Evolutionary conservation across 306 rosid genomes (phyloP), one percentile per base, ranked within the genome.

Genomic region (Citrullus colocynthis): DNA sequence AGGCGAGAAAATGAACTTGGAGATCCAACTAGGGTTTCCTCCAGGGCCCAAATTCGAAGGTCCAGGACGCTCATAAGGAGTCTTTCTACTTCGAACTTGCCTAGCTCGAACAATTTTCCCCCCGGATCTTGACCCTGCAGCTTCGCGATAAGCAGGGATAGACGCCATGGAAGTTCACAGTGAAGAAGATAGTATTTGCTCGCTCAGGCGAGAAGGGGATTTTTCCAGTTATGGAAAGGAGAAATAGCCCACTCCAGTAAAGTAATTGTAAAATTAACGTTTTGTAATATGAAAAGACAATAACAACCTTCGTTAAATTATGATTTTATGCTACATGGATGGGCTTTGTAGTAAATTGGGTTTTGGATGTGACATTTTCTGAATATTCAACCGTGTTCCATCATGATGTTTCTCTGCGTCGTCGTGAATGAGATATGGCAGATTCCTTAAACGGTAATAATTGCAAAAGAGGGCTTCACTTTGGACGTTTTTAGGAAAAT

Each of bases 51-150:
- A 71, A 78, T 65, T 74, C 56, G 81, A 15, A 7, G 81, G 80
- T 56, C 76, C 77, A 24, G 97, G 97, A 3, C 98, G 93, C 69
- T 85, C 89, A 81, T 96, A 96, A 1, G 99, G 99, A 17, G 85
- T 92, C 58, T 81, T 87, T 3, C 85, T 48, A 15, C 81, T 37
- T 39, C 82, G 81, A 45, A 78, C 36, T 59, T 88, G 91, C 75
- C 96, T 85, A 34, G 85, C 56, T 1, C 99, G 89, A 65, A 92
- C 79, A 7, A 92, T 85, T 72, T 96, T 96, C 75, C 99, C 98
- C 45, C 98, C 98, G 28, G 93, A 82, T 82, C 91, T 83, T 55
- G 87, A 16, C 34, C 81, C 90, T 1, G 66, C 58, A 80, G 79
- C 73, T 30, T 78, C 83, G 32, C 87, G 89, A 71, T 93, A 90